phyloP scores from a whole-genome alignment of 345 rosid genomes.

The Clarkia xantiana region DNA sequence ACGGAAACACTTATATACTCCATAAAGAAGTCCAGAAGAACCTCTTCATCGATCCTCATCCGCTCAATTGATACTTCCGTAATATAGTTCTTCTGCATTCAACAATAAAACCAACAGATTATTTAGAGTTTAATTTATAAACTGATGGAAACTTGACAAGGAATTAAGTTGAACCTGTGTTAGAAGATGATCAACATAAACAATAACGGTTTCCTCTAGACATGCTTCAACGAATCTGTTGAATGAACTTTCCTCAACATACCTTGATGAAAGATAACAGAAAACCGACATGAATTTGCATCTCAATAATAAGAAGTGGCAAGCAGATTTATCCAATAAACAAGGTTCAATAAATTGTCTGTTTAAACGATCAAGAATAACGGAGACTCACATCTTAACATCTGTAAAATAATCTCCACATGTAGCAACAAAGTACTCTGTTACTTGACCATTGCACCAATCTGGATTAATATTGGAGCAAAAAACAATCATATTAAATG shows the following conservation, averaged over 20 bases:
- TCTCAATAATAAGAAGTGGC: too few relatives aligned
- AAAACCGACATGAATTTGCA: conserved; percentile 2
- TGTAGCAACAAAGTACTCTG: conserved; percentile 86
- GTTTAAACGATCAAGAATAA: background rate
- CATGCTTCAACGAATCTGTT: conserved; percentile 94
- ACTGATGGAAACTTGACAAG: too few relatives aligned
- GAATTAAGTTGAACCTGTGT: conserved; percentile 40
- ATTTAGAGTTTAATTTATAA: too few relatives aligned
- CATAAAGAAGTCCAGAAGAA: conserved; percentile 86
- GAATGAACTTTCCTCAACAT: conserved; percentile 88
- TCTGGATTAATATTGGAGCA: conserved; percentile 35
- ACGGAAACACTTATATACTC: conserved; percentile 83
- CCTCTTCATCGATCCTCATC: conserved; percentile 93
- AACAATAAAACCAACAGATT: conserved; percentile 2
- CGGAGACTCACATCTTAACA: conserved; percentile 74
- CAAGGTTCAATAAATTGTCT: too few relatives aligned
- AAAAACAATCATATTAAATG: background rate
- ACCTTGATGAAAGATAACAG: conserved; percentile 31
- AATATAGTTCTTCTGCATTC: conserved; percentile 62
- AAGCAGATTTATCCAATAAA: too few relatives aligned
- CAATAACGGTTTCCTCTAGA: conserved; percentile 77
- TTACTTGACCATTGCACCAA: conserved; percentile 91
- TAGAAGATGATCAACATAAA: conserved; percentile 82
- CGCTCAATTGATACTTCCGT: conserved; percentile 93
- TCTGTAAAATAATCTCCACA: conserved; percentile 91